Conservation (phyloP, 169 alveolate genomes). For the Sarcocystis neurona region DNA sequence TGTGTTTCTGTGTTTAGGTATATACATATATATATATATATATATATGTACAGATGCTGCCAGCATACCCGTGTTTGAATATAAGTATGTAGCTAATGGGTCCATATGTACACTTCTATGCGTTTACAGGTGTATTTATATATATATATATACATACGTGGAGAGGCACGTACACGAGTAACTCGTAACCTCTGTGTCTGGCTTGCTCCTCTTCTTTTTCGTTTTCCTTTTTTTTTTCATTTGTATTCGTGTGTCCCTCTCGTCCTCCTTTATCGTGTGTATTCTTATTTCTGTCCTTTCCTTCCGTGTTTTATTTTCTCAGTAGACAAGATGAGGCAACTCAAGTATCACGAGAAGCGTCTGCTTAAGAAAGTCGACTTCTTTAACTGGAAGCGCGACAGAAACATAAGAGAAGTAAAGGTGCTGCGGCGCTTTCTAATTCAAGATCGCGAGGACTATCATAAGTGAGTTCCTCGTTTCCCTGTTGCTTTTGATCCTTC, state of each 20-base stretch:
- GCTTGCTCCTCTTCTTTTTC: too few relatives aligned
- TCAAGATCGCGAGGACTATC: constrained; percentile 95
- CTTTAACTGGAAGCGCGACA: constrained; percentile 93
- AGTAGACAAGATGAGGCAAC: constrained; percentile 91
- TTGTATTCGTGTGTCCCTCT: too few relatives aligned
- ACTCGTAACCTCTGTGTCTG: too few relatives aligned
- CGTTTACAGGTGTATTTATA: not conserved
- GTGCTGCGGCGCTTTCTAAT: constrained; percentile 91
- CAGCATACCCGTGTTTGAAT: too few relatives aligned
- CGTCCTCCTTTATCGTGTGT: not conserved
- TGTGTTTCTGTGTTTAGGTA: not conserved
- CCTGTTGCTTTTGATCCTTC: not conserved
- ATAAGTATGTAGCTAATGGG: too few relatives aligned
- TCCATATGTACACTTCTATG: not conserved
- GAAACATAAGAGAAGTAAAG: constrained; percentile 88
- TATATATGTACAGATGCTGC: too few relatives aligned
- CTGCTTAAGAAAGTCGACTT: constrained; percentile 93
- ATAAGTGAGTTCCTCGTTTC: constrained; percentile 72
- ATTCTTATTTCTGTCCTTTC: too few relatives aligned
- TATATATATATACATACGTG: not conserved
- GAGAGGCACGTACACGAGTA: too few relatives aligned
- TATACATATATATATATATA: too few relatives aligned
- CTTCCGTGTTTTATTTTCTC: not conserved
- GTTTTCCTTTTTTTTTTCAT: not conserved
- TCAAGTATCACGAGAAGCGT: constrained; percentile 96